Percentiles rank a stretch among this genome's conserved stretches.
Evolutionary conservation across 2,329 filamentous ascomycete genomes (phyloP).

Genomic region (Aureobasidium sp.): DNA sequence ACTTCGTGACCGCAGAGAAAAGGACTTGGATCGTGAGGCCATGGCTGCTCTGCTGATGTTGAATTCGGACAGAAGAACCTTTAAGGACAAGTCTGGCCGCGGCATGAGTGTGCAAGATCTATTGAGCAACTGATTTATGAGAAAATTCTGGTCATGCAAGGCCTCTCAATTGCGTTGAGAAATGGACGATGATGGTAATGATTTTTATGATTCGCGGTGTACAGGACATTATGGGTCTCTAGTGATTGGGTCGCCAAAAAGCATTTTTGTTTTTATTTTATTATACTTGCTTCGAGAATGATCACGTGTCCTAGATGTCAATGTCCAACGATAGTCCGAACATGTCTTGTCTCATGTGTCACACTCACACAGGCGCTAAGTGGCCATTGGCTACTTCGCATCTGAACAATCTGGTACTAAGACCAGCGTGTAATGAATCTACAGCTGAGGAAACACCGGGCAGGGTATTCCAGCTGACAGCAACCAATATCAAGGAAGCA

Average conservation of each 20-base stretch:
- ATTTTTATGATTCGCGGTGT: neutral
- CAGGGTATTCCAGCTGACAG: no score
- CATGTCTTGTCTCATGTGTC: no score
- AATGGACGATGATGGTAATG: neutral
- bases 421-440: no score
- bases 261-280: neutral
- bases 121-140: conserved; percentile 29
- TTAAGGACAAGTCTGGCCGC: conserved; percentile 22
- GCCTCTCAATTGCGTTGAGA: neutral
- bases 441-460: no score
- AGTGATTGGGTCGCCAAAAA: neutral
- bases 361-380: no score
- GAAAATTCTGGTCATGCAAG: neutral
- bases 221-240: neutral
- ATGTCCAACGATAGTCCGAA: no score
- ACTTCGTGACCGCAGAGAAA: conserved; percentile 18
- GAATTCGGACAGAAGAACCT: conserved; percentile 43
- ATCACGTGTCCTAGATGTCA: no score
- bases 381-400: no score
- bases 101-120: conserved; percentile 44
- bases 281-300: neutral
- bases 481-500: no score
- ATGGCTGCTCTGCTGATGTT: conserved; percentile 84
- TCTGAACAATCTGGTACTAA: no score
- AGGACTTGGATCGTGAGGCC: conserved; percentile 59